Base-by-base conservation (phyloP, 2,329 filamentous ascomycete species). In the Cladosporium sp. region DNA sequence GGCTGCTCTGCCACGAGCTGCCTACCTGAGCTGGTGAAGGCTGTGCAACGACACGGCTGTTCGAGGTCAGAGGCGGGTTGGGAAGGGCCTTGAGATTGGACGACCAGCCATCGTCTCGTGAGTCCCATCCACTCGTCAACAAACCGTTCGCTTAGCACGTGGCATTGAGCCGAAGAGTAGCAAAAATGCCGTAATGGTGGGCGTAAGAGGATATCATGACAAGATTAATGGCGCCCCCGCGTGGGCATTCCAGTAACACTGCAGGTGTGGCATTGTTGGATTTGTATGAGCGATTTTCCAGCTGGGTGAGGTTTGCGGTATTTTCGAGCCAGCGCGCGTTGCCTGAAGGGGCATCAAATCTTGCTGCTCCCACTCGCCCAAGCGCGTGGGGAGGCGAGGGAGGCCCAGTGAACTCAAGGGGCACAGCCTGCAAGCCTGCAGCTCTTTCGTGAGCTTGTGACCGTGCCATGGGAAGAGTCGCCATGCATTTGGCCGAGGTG, bases 281-380 rank as follows among this genome's bases (percentile, higher is more conserved):
- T 40, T n/a, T 39, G 45, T 48, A 48, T 48, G 45, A 39, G 45
- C 36, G 38, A 48, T 48, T 48, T 48, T 20, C 27, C 15, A 32
- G 25, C 25, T 15, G 13, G 13, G 13, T 12, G 38, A 35, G 32
- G 35, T 38, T 16, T 40, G 38, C 38, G 38, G 38, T 40, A 40
- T 40, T 40, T 40, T 25, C 19, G 13, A 27, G 38, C 38, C 20
- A 25, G 32, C 33, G 41, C 27, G 43, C 43, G 43, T 36, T 46
- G 43, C 43, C 43, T 38, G 16, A 46, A 46, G 16, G 30, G 43
- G 43, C 35, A 46, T 33, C 41, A 43, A 43, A 43, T 36, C 13
- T 30, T 43, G 41, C 41, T 43, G 41, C 41, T 43, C 41, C 30
- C 43, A 20, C 43, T 18, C 15, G 16, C 15, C 6, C 16, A 19